These are phyloP conservation scores for Alternaria sp. DNA, from an alignment of 2,329 filamentous ascomycete genomes.

Conservation along the genomic window DNA sequence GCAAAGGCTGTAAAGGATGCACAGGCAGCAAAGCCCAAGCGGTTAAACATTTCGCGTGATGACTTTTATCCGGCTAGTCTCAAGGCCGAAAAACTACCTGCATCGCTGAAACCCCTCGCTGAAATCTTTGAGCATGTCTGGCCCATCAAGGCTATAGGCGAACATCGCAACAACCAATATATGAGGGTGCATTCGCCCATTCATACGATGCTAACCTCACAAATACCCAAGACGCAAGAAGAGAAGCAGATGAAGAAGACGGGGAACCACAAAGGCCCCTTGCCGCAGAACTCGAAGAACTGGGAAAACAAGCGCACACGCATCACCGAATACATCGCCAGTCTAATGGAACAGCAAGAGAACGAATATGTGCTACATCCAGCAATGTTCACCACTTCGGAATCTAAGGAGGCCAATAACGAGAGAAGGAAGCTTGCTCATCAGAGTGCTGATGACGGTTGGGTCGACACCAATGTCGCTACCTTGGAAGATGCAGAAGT, in stretches of 20 bases:
- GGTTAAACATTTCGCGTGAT: constrained; percentile 51
- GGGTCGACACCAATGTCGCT: constrained; percentile 79
- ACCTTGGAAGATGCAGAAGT: constrained; percentile 70
- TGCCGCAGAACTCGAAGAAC: constrained; percentile 66
- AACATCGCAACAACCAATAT: constrained; percentile 69
- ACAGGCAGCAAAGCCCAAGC: constrained; percentile 26
- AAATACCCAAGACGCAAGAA: constrained; percentile 71
- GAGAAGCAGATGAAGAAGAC: constrained; percentile 64
- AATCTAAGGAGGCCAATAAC: constrained; percentile 61
- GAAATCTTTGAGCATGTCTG: constrained; percentile 87
- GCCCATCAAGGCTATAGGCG: constrained; percentile 87
- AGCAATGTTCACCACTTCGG: constrained; percentile 66
- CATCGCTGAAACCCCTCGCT: constrained; percentile 66
- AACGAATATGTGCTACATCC: constrained; percentile 88
- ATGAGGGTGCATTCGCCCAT: constrained; percentile 84
- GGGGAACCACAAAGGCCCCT: constrained; percentile 54
- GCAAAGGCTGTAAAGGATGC: constrained; percentile 17
- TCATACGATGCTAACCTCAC: constrained; percentile 79
- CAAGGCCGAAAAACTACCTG: constrained; percentile 50
- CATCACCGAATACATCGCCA: constrained; percentile 80
- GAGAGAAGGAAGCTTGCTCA: constrained; percentile 59
- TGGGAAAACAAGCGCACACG: constrained; percentile 79
- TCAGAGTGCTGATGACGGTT: constrained; percentile 67
- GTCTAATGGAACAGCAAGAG: constrained; percentile 74
- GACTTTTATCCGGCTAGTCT: constrained; percentile 58